Evolutionary conservation across 116 monocot species (phyloP), one percentile per base, ranked within the genome.

Genomic region (Iris pallida): DNA sequence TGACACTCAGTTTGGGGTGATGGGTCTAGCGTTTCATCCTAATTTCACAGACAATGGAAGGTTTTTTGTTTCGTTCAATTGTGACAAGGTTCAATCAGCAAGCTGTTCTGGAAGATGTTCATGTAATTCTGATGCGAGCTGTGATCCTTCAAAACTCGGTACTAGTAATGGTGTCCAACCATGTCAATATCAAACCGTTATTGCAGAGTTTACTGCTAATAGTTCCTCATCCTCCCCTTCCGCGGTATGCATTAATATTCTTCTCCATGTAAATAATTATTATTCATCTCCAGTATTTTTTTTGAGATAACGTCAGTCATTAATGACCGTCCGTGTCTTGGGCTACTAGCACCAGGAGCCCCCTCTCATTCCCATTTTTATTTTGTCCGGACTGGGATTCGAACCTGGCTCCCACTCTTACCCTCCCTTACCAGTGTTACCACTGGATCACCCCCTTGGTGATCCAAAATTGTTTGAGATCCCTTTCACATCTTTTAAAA

Each of bases 1-100:
- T 0, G 83, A 89, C 70, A 69, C 75, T 19, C 47, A 64, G 63
- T 83, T 88, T 58, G 97, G 97, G 10, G 45, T 92, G 14, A 78
- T 98, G 90, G 90, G 89, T 19, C 9, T 98, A 10, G 88, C 92
- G 44, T 92, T 98, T 58, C 97, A 98, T 71, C 97, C 92, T 11
- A 67, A 92, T 41, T 98, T 92, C 48, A 54, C 81, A 19, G 63
- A 20, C 15, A 98, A 97, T 56, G 97, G 97, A 14, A 82, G 97
- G 6, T 82, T 98, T 47, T 98, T 98, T 72, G 92, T 81, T 62
- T 92, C 92, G 0, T 98, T 79, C 68, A 90, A 87, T 15, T 98
- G 97, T 68, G 97, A 98, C 54, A 86, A 79, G 66, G 71, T 19
- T 52, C 58, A 85, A 48, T 73, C 81, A 20, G 15, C 79, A 75